Evolutionary conservation across 2,329 filamentous ascomycete species (phyloP).

Genomic region (Ascochyta fabae): DNA sequence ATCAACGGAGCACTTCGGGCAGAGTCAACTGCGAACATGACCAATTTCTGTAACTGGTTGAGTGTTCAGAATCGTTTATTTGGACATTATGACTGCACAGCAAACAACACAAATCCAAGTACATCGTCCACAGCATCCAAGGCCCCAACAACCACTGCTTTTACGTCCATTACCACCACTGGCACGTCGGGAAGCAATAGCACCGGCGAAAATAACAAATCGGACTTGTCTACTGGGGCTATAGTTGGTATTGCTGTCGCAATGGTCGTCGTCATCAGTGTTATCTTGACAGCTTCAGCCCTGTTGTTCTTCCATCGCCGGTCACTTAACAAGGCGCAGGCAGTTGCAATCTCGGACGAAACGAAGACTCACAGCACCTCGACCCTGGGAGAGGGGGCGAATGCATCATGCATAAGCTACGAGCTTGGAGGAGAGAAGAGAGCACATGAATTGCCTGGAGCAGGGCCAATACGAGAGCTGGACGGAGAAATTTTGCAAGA

Average conservation of each 20-base stretch:
- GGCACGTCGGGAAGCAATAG: not conserved
- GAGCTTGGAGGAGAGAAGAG: slow-evolving; percentile 12
- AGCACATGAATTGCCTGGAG: slow-evolving; percentile 18
- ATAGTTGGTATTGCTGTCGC: slow-evolving; percentile 20
- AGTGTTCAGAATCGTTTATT: slow-evolving; percentile 5
- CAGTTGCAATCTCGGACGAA: slow-evolving; percentile 6
- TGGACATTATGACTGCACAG: slow-evolving; percentile 28
- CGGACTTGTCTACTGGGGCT: slow-evolving; percentile 3
- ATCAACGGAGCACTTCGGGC: slow-evolving; percentile 26
- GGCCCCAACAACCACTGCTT: not conserved
- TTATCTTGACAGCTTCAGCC: slow-evolving; percentile 4
- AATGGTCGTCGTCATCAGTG: slow-evolving; percentile 9
- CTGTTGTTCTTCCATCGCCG: slow-evolving; percentile 20
- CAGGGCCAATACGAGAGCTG: not conserved
- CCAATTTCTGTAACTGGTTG: slow-evolving; percentile 21
- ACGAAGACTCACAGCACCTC: slow-evolving; percentile 11
- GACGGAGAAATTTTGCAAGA: slow-evolving; percentile 10
- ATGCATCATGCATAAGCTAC: slow-evolving; percentile 9
- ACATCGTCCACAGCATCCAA: not conserved
- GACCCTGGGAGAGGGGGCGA: slow-evolving; percentile 19
- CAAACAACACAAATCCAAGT: slow-evolving; percentile 13
- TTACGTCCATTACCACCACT: not conserved
- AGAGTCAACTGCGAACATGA: slow-evolving; percentile 24
- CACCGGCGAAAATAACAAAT: not conserved
- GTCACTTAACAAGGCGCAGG: slow-evolving; percentile 18